These are phyloP conservation scores for Sergeia podlipaevii DNA, from an alignment of 208 protist species.

Conservation along the genomic window DNA sequence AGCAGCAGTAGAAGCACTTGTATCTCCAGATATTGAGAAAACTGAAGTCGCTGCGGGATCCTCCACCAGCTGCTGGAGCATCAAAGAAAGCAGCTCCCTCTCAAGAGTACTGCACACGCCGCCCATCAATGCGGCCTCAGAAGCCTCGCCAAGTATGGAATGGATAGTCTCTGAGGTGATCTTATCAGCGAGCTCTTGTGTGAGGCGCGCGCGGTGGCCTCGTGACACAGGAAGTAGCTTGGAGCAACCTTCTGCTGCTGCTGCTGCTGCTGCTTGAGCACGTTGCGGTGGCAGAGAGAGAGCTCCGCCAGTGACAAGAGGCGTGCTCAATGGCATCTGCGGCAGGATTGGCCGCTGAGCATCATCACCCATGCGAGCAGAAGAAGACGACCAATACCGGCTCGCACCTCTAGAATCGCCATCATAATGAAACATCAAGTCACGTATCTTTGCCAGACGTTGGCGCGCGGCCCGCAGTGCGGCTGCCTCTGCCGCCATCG, in stretches of 20 bases:
- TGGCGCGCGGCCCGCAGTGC: slow-evolving; percentile 31
- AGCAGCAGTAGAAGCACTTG: neutral
- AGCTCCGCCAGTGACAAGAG: neutral
- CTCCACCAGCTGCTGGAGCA: slow-evolving; percentile 16
- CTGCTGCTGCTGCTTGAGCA: neutral
- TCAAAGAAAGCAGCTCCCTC: slow-evolving; percentile 19
- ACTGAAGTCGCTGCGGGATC: neutral
- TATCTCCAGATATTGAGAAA: neutral
- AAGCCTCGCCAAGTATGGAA: slow-evolving; percentile 28
- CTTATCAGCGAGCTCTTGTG: slow-evolving; percentile 6
- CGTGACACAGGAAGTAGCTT: neutral
- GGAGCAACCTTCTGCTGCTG: neutral
- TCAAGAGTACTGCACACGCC: slow-evolving; percentile 21
- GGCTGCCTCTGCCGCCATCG: slow-evolving; percentile 35
- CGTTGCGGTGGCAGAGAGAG: slow-evolving; percentile 7
- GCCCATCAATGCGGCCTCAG: slow-evolving; percentile 27
- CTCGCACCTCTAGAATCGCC: too few relatives aligned
- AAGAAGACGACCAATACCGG: too few relatives aligned
- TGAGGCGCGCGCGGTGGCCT: neutral
- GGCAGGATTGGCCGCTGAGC: too few relatives aligned
- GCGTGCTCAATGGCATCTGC: too few relatives aligned
- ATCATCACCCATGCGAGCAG: slow-evolving; percentile 1
- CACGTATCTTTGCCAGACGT: slow-evolving; percentile 32
- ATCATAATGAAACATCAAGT: slow-evolving; percentile 9
- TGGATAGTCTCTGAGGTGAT: slow-evolving; percentile 38